Evolutionary conservation across 495 filamentous ascomycete genomes (phyloP), one percentile per base, ranked within the genome.

Genomic region (Penicillium paxilli): DNA sequence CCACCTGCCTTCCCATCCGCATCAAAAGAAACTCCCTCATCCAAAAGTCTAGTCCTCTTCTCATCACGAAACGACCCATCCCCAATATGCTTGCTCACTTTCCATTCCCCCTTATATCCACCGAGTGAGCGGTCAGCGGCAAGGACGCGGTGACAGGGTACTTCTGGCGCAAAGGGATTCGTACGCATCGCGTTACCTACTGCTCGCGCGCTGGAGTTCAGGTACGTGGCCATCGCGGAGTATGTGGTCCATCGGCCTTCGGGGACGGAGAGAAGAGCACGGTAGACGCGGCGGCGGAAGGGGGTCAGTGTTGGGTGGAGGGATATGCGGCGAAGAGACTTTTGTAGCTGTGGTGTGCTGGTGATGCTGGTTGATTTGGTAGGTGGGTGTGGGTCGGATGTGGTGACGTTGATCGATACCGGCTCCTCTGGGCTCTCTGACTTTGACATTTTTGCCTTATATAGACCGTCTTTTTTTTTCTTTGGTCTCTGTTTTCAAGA

Each of bases 151-250:
- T 78, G 75, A 45, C 75, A 78, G 6, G 75, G 75, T 14, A 89
- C 86, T 28, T 76, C 72, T 0, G 87, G 87, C 32, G 87, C 87
- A 57, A 83, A 89, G 0, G 86, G 87, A 56, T 89, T 90, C 14
- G 74, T 78, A 19, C 89, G 79, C 63, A 90, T 81, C 0, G 90
- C 90, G 52, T 86, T 89, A 10, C 91, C 91, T 2, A 96, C 86
- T 2, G 91, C 91, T 1, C 91, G 79, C 22, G 91, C 86, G 9
- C 87, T 90, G 3, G 87, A 88, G 12, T 71, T 63, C 1, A 94
- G 77, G 20, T 86, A 78, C 21, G 78, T 73, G 1, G 90, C 81
- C 25, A 96, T 70, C 1, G 86, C 79, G 16, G 81, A 83, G 75
- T 96, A 93, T 3, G 88, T 88, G 10, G 84, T 86, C 65, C 90